Percentiles rank a stretch among this genome's conserved stretches.
phyloP scores from a whole-genome alignment of 306 rosid genomes.

The Ochetophila trinervis region DNA sequence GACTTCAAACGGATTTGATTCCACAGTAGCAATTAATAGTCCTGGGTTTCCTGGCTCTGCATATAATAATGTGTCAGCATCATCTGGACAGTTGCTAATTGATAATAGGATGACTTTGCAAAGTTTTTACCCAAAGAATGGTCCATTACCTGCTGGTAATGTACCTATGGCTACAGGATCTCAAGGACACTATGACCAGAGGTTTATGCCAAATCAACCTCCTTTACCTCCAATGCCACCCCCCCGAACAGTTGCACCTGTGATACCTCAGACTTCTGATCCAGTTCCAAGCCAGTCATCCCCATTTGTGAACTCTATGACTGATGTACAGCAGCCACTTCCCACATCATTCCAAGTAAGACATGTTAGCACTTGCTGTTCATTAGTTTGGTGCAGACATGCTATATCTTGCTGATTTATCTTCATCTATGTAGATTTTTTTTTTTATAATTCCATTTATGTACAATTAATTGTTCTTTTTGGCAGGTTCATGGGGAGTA shows the following conservation, averaged over 20 bases:
- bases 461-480: constrained; percentile 6
- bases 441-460: too few species aligned
- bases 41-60: constrained; percentile 51
- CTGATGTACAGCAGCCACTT: constrained; percentile 52
- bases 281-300: constrained; percentile 57
- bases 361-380: constrained; percentile 26
- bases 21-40: constrained; percentile 39
- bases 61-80: constrained; percentile 48
- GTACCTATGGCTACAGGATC: constrained; percentile 51
- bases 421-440: constrained; percentile 13
- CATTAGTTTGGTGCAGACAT: constrained; percentile 6
- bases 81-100: constrained; percentile 53
- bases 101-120: constrained; percentile 60
- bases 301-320: constrained; percentile 51
- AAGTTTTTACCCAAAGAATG: constrained; percentile 54
- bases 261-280: constrained; percentile 61
- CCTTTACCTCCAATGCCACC: constrained; percentile 97
- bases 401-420: constrained; percentile 14
- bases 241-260: constrained; percentile 59
- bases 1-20: constrained; percentile 61
- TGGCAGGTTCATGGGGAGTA: constrained; percentile 76
- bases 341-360: constrained; percentile 59
- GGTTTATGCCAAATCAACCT: constrained; percentile 78
- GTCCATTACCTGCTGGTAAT: constrained; percentile 65
- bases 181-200: constrained; percentile 77